Conservation (phyloP, 106 monocot species). For the Platanthera guangdongensis region DNA sequence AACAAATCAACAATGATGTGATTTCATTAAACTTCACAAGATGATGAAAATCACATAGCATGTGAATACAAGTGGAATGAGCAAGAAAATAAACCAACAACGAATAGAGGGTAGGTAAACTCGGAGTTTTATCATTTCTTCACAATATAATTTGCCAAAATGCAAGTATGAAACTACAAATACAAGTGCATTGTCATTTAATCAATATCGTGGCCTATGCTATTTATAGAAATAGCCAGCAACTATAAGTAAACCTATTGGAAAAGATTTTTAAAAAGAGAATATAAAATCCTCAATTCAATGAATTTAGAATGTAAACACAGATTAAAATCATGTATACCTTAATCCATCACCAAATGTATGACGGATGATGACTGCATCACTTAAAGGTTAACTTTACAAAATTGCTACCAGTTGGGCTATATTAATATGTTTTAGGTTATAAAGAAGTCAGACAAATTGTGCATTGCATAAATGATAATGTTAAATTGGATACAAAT, state of each 20-base stretch:
- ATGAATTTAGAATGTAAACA: not conserved
- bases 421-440: not conserved
- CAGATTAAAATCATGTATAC: too few relatives aligned
- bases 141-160: not conserved
- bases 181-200: too few relatives aligned
- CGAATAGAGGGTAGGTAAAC: not conserved
- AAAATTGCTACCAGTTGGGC: not conserved
- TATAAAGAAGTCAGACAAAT: not conserved
- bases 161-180: not conserved
- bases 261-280: too few relatives aligned
- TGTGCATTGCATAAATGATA: not conserved
- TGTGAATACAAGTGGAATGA: not conserved
- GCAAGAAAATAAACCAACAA: not conserved
- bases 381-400: not conserved
- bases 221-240: too few relatives aligned
- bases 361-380: too few relatives aligned
- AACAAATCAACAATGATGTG: not conserved
- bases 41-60: not conserved
- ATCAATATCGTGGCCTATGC: too few relatives aligned
- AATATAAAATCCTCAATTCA: too few relatives aligned
- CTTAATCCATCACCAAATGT: too few relatives aligned
- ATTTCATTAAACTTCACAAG: not conserved
- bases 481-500: not conserved
- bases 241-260: not conserved
- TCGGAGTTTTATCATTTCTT: not conserved